A percentile compares a stretch with the other conserved stretches of the same genome.
These are phyloP conservation scores for Jasminum sambac DNA, from an alignment of 257 asterid species.

Conservation along the genomic window DNA sequence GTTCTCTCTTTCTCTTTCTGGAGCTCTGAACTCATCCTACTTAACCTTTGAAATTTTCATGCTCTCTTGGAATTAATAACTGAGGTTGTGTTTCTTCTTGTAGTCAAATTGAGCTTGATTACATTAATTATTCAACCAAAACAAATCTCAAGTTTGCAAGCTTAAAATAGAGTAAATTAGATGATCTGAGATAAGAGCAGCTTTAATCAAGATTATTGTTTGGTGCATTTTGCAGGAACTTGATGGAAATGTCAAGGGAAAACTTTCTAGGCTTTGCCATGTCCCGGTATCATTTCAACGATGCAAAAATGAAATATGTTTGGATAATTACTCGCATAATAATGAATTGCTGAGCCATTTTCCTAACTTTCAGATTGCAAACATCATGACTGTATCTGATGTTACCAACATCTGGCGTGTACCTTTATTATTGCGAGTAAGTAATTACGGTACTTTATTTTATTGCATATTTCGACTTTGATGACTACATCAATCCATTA, in stretches of 20 bases:
- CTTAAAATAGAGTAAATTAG: not conserved
- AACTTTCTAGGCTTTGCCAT: conserved; percentile 81
- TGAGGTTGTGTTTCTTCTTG: not conserved
- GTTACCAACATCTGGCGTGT: conserved; percentile 90
- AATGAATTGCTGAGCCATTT: conserved; percentile 14
- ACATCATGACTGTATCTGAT: conserved; percentile 72
- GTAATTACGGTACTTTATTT: conserved; percentile 23
- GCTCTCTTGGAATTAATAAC: not conserved
- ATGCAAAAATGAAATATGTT: conserved; percentile 2
- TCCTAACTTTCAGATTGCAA: conserved; percentile 46
- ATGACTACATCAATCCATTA: conserved; percentile 4
- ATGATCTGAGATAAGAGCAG: not conserved
- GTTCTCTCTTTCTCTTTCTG: conserved; percentile 33
- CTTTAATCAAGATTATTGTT: conserved; percentile 14
- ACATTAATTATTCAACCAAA: not conserved
- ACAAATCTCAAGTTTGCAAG: not conserved
- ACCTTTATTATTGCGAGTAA: conserved; percentile 78
- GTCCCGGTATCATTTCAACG: conserved; percentile 56
- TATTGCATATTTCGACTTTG: conserved; percentile 10
- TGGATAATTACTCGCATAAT: not conserved
- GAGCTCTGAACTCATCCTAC: not conserved
- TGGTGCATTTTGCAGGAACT: conserved; percentile 56
- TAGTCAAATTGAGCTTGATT: not conserved
- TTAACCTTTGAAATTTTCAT: not conserved
- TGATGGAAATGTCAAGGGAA: conserved; percentile 66